phyloP scores from a whole-genome alignment of 2,329 filamentous ascomycete genomes.

The Coniochaeta sp. region DNA sequence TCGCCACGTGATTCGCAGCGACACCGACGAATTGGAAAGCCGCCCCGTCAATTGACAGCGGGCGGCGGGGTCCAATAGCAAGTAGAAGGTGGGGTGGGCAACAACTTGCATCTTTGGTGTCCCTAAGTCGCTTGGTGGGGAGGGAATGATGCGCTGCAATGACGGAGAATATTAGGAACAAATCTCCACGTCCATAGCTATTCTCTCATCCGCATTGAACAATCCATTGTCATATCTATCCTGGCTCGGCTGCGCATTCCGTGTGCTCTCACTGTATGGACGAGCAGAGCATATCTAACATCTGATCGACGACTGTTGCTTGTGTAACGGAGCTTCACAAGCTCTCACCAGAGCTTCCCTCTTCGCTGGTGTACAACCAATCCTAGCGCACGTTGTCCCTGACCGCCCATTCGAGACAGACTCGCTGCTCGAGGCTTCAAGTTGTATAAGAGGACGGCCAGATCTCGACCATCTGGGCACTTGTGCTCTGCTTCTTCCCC shows the following conservation, averaged over 20 bases:
- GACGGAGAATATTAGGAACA: not conserved
- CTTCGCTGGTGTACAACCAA: not conserved
- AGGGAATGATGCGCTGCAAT: not conserved
- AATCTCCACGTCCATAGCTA: not conserved
- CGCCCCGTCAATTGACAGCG: not conserved
- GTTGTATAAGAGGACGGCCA: not conserved
- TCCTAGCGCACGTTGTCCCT: not conserved
- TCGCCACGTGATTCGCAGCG: not conserved
- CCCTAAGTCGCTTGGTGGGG: not conserved
- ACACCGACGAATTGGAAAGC: slow-evolving; percentile 2
- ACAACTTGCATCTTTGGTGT: not conserved
- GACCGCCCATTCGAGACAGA: not conserved
- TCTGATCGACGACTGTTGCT: not conserved
- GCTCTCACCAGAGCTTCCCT: not conserved
- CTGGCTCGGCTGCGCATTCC: not conserved
- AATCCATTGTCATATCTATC: not conserved
- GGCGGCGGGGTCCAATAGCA: not conserved
- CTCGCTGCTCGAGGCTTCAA: not conserved
- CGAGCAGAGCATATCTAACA: not conserved
- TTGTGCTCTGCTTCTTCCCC: not conserved
- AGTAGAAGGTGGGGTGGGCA: not conserved
- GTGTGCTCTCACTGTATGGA: not conserved
- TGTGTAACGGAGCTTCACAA: not conserved
- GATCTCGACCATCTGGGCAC: not conserved
- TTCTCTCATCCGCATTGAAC: not conserved